These are phyloP conservation scores for Globisporangium solare DNA, from an alignment of 352 stramenopile species.

Conservation along the genomic window DNA sequence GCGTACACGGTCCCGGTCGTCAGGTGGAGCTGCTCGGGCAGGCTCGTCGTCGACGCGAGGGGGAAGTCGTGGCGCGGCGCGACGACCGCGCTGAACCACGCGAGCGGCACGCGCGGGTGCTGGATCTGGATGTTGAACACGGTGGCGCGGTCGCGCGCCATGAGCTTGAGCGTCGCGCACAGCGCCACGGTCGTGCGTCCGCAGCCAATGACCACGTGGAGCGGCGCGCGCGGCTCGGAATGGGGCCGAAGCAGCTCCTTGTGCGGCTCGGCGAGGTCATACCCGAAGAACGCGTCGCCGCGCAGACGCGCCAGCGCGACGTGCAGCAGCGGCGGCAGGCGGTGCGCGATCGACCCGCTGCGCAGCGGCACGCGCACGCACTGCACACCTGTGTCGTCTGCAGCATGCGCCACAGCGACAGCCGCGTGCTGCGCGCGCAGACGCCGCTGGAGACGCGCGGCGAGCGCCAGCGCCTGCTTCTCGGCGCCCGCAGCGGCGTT, in stretches of 20 bases:
- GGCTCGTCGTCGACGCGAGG: not conserved
- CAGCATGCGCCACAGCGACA: not conserved
- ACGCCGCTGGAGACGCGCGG: slow-evolving; percentile 24
- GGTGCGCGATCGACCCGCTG: slow-evolving; percentile 13
- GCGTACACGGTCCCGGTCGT: slow-evolving; percentile 55
- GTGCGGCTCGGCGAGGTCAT: slow-evolving; percentile 14
- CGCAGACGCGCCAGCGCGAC: slow-evolving; percentile 26
- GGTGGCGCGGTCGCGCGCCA: not conserved
- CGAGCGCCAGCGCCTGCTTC: slow-evolving; percentile 69
- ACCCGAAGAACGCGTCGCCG: slow-evolving; percentile 48
- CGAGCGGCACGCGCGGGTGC: slow-evolving; percentile 50
- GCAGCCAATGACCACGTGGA: slow-evolving; percentile 61
- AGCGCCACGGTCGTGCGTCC: slow-evolving; percentile 62
- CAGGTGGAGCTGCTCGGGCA: slow-evolving; percentile 28
- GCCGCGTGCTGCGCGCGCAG: not conserved
- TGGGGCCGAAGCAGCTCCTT: not conserved
- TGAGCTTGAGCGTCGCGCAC: slow-evolving; percentile 45
- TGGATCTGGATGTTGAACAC: slow-evolving; percentile 77
- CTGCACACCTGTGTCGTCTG: slow-evolving; percentile 15
- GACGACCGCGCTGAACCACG: slow-evolving; percentile 60
- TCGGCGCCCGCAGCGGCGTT: slow-evolving; percentile 71
- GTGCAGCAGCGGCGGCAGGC: slow-evolving; percentile 42
- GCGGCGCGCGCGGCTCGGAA: not conserved
- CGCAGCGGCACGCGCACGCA: slow-evolving; percentile 35
- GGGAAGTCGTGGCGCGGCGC: slow-evolving; percentile 53